Base-by-base conservation (phyloP, 2,329 filamentous ascomycete species). In the Botrytis porri region DNA sequence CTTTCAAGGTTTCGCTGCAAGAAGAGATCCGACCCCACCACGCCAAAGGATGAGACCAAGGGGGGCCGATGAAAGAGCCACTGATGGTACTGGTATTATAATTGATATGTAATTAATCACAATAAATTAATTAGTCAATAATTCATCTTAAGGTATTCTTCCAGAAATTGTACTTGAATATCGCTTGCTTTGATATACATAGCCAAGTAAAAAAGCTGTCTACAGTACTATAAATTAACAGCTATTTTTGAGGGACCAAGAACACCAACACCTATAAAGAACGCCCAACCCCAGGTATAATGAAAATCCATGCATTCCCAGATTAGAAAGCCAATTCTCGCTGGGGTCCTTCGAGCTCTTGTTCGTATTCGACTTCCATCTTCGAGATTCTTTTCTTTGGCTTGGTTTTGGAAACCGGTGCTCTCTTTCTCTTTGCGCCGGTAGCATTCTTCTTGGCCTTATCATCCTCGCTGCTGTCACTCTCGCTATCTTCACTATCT, bases 281-380 rank as follows among this genome's bases (percentile, higher is more conserved):
- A 66, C 69, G 51, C 66, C 69, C 71, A 74, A 74, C 75, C 60
- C 75, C 74, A 70, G 71, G 72, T 73, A 69, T 66, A 69, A 59
- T 69, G 67, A 54, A 59, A 62, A 32, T 70, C 35, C 35, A 35
- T 51, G 59, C 51, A 71, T 45, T 32, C 54, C 73, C 64, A 75
- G n/a, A 71, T 41, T 57, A 71, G 59, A 72, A 75, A 65, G 75
- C 76, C 69, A 76, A 63, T 45, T 76, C 61, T 71, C 74, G 71
- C 61, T 70, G 69, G 37, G 74, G 73, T 48, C 69, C 69, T 48
- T 71, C 69, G 71, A 86, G 85, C 82, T 93, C 92, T 73, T 91
- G 88, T 83, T 94, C 92, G 81, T 93, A 92, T 83, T 95, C 92
- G 82, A 93, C 93, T 84, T 94, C 88, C 82, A 89, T 81, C 67